A percentile compares a stretch with the other conserved stretches of the same genome.
These are phyloP conservation scores for Sanghuangporus weigelae DNA, from an alignment of 1,284 basidiomycete species.

Conservation along the genomic window DNA sequence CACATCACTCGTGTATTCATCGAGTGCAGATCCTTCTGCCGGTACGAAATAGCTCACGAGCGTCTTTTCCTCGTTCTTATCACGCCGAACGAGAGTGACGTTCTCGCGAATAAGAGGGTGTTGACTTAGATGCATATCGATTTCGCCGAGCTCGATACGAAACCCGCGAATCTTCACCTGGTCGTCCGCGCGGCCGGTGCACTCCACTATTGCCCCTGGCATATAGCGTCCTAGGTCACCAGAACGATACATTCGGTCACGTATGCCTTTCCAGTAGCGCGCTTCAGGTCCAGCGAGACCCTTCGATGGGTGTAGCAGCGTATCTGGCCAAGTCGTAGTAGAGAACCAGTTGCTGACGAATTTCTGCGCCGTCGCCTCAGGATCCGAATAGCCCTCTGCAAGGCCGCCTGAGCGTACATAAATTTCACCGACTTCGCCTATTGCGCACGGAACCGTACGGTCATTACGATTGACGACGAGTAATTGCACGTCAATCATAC, in stretches of 20 bases:
- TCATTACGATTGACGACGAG: slow-evolving; percentile 96
- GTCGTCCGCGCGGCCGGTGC: slow-evolving; percentile 96
- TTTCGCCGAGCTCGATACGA: slow-evolving; percentile 98
- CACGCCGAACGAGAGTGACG: slow-evolving; percentile 92
- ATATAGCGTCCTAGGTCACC: slow-evolving; percentile 96
- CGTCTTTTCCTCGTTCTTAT: slow-evolving; percentile 99
- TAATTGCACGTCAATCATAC: slow-evolving; percentile 98
- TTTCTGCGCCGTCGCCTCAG: slow-evolving; percentile 82
- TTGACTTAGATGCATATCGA: slow-evolving; percentile 93
- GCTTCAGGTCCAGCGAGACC: slow-evolving; percentile 65
- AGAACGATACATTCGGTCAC: slow-evolving; percentile 97
- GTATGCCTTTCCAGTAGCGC: slow-evolving; percentile 91
- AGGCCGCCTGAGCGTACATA: slow-evolving; percentile 96
- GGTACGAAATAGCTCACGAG: slow-evolving; percentile 99
- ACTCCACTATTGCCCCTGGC: slow-evolving; percentile 93
- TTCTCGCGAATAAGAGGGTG: slow-evolving; percentile 95
- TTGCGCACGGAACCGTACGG: slow-evolving; percentile 82
- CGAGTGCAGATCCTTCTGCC: slow-evolving; percentile 63
- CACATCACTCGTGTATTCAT: slow-evolving; percentile 71
- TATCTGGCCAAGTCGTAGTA: slow-evolving; percentile 57
- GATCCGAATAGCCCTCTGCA: slow-evolving; percentile 92
- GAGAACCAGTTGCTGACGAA: slow-evolving; percentile 94
- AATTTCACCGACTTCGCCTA: slow-evolving; percentile 98
- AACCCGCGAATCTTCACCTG: slow-evolving; percentile 99
- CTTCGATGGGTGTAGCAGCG: slow-evolving; percentile 54